Conservation (phyloP, 495 filamentous ascomycete genomes). For the Penicillium coprophilum region DNA sequence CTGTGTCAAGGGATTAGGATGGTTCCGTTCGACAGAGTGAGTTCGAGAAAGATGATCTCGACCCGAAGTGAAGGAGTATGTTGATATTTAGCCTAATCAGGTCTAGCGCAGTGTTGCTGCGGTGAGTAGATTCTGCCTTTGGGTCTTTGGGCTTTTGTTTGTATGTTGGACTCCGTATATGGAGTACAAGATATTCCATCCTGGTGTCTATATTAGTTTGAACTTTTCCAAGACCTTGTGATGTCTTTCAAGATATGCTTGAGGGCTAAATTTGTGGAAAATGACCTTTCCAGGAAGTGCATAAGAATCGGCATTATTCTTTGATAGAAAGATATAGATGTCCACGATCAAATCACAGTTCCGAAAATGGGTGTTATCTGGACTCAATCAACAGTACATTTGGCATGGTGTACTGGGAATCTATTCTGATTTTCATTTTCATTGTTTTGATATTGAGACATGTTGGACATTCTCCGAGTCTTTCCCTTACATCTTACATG, state of each 20-base stretch:
- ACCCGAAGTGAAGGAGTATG: slow-evolving; percentile 12
- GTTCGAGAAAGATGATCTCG: neutral
- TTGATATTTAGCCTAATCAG: slow-evolving; percentile 32
- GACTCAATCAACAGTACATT: neutral
- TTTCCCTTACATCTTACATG: slow-evolving; percentile 1
- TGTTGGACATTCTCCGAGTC: neutral
- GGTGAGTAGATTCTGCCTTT: slow-evolving; percentile 10
- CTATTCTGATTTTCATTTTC: neutral
- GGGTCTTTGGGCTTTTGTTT: neutral
- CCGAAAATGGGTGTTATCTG: too few species aligned
- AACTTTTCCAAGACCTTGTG: too few species aligned
- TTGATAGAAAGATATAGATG: too few species aligned
- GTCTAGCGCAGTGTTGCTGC: slow-evolving; percentile 30
- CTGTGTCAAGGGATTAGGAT: neutral
- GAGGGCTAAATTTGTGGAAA: too few species aligned
- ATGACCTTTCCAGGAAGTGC: too few species aligned
- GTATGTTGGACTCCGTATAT: too few species aligned
- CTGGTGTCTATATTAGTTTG: too few species aligned
- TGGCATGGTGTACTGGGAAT: neutral
- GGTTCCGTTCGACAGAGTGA: neutral
- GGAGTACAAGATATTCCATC: too few species aligned
- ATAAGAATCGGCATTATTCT: too few species aligned
- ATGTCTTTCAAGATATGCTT: too few species aligned
- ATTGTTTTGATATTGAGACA: neutral
- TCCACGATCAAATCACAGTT: too few species aligned